phyloP scores from a whole-genome alignment of 345 rosid species.

The Hibiscus mutabilis region DNA sequence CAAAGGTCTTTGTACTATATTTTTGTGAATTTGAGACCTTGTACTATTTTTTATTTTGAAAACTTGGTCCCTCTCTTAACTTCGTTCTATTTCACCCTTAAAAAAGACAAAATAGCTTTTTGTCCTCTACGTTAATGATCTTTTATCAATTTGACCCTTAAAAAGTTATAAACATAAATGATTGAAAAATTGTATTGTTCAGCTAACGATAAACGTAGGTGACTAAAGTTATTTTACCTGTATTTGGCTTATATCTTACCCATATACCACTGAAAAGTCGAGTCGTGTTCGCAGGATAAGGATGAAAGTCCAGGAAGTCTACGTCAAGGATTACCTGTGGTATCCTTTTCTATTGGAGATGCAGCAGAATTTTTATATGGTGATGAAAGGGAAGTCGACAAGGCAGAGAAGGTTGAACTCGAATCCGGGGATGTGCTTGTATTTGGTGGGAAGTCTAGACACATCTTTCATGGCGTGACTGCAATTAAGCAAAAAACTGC shows the following conservation, averaged over 20 bases:
- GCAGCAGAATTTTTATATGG: constrained; percentile 61
- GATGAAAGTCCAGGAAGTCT: constrained; percentile 61
- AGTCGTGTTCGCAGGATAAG: constrained; percentile 42
- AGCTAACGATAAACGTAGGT: too few relatives aligned
- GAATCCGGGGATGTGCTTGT: constrained; percentile 74
- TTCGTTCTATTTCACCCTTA: too few relatives aligned
- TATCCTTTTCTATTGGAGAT: constrained; percentile 75
- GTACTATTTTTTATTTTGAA: too few relatives aligned
- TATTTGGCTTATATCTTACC: background rate
- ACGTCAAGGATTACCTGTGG: constrained; percentile 51
- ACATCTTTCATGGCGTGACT: constrained; percentile 66
- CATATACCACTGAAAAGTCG: background rate
- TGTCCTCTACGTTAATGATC: too few relatives aligned
- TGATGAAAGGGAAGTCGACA: constrained; percentile 33
- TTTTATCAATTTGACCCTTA: too few relatives aligned
- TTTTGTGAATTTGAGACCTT: too few relatives aligned
- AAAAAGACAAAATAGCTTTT: too few relatives aligned
- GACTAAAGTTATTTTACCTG: too few relatives aligned
- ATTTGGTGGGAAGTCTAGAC: constrained; percentile 72
- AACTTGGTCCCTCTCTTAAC: too few relatives aligned
- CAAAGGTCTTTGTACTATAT: too few relatives aligned
- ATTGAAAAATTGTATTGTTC: too few relatives aligned
- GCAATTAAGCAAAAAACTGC: constrained; percentile 38
- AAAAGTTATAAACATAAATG: too few relatives aligned
- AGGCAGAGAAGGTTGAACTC: constrained; percentile 35